Evolutionary conservation across 148 eudicot genomes (phyloP).

Genomic region (Rhododendron griersonianum): DNA sequence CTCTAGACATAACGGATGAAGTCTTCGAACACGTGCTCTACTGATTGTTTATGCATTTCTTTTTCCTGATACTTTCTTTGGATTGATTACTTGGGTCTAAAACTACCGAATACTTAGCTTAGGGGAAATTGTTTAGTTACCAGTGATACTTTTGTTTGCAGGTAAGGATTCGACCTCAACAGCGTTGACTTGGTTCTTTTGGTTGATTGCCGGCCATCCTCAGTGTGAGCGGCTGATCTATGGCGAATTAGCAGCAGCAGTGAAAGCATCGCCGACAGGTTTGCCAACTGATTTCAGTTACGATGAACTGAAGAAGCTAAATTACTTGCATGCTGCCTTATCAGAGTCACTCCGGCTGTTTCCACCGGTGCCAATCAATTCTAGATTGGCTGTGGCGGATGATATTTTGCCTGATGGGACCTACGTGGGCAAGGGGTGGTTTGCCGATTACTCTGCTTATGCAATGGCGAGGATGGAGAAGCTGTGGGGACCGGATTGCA

Average conservation of each 20-base stretch:
- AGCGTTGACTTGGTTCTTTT: constrained; percentile 33
- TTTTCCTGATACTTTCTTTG: not conserved
- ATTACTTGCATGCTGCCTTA: constrained; percentile 38
- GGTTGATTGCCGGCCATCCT: constrained; percentile 26
- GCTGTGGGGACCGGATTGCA: constrained; percentile 39
- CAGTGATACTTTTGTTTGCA: constrained; percentile 6
- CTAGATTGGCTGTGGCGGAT: constrained; percentile 23
- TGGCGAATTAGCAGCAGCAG: constrained; percentile 21
- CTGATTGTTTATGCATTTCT: not conserved
- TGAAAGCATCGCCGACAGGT: not conserved
- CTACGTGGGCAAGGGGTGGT: constrained; percentile 25
- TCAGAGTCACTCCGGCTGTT: constrained; percentile 39
- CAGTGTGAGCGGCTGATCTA: constrained; percentile 20
- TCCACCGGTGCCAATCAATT: constrained; percentile 47
- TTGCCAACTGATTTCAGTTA: constrained; percentile 16
- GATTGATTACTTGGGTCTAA: not conserved
- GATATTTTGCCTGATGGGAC: constrained; percentile 38
- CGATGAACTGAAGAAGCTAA: constrained; percentile 28
- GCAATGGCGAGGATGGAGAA: constrained; percentile 44
- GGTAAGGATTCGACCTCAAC: constrained; percentile 33
- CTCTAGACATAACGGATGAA: not conserved
- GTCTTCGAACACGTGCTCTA: not conserved
- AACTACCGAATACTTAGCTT: not conserved
- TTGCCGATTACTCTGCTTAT: constrained; percentile 35
- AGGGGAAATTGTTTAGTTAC: not conserved